Conservation (phyloP, 495 filamentous ascomycete genomes). For the Rhizodiscina lignyota region DNA sequence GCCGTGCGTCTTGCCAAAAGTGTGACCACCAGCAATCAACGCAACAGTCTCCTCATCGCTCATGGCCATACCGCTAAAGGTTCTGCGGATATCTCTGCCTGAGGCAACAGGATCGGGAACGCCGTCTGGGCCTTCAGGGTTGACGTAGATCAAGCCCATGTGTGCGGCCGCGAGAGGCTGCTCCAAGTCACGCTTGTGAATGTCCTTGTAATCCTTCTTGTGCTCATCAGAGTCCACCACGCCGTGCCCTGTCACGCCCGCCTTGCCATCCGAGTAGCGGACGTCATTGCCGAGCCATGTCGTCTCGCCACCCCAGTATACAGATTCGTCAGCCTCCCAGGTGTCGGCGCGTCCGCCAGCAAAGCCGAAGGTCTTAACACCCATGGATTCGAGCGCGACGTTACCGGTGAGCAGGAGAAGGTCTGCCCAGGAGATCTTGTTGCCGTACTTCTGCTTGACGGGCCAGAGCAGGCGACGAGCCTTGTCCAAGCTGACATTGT, state of each 20-base stretch:
- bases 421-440: slow-evolving; percentile 66
- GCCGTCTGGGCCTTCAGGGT: slow-evolving; percentile 59
- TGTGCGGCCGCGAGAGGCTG: slow-evolving; percentile 44
- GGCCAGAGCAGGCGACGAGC: slow-evolving; percentile 61
- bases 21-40: slow-evolving; percentile 57
- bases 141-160: slow-evolving; percentile 66
- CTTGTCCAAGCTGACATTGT: slow-evolving; percentile 63
- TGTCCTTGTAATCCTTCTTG: slow-evolving; percentile 29
- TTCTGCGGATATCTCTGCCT: slow-evolving; percentile 49
- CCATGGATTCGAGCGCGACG: slow-evolving; percentile 60
- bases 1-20: slow-evolving; percentile 62
- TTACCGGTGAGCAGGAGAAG: slow-evolving; percentile 52
- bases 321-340: slow-evolving; percentile 55
- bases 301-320: slow-evolving; percentile 58
- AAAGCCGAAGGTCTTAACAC: slow-evolving; percentile 55
- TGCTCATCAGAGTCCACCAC: slow-evolving; percentile 30
- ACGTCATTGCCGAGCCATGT: slow-evolving; percentile 55
- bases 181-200: slow-evolving; percentile 44
- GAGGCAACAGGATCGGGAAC: slow-evolving; percentile 49
- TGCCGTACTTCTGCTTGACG: slow-evolving; percentile 67
- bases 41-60: slow-evolving; percentile 63
- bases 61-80: slow-evolving; percentile 64
- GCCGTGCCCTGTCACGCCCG: slow-evolving; percentile 25
- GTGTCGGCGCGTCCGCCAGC: slow-evolving; percentile 50
- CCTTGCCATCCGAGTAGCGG: slow-evolving; percentile 37